These are phyloP conservation scores for Botrytis hyacinthi DNA, from an alignment of 2,329 filamentous ascomycete genomes.

Conservation along the genomic window DNA sequence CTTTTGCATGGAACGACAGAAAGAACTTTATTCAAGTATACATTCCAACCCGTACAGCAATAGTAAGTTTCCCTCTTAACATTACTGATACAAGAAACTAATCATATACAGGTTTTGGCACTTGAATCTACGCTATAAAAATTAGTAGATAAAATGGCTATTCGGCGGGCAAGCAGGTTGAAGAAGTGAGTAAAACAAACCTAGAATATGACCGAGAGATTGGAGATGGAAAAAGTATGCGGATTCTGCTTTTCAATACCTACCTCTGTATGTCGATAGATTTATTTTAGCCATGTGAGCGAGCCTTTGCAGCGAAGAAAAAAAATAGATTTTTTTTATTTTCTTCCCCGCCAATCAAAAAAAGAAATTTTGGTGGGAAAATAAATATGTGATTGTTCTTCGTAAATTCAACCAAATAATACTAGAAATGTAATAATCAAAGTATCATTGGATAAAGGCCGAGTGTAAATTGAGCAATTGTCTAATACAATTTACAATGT, in stretches of 20 bases:
- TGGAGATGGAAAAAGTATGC: background rate
- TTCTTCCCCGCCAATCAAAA: background rate
- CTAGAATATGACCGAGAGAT: background rate
- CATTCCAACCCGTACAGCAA: constrained; percentile 75
- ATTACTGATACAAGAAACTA: constrained; percentile 16
- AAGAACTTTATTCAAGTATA: constrained; percentile 94
- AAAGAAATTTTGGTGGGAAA: background rate
- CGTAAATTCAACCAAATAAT: background rate
- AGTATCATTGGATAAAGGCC: background rate
- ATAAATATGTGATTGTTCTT: background rate
- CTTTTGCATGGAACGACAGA: constrained; percentile 84
- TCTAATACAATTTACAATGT: background rate
- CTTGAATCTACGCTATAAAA: constrained; percentile 40
- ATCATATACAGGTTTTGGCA: constrained; percentile 38
- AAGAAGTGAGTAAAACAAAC: background rate
- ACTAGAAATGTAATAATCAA: background rate
- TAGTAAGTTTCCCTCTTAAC: constrained; percentile 55
- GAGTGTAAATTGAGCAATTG: background rate
- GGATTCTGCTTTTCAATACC: background rate
- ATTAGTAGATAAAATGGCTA: background rate
- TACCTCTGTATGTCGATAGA: constrained; percentile 1
- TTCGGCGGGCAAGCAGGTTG: background rate
- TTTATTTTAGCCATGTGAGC: constrained; percentile 1
- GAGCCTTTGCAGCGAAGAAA: constrained; percentile 6
- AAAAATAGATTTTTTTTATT: background rate